These are phyloP conservation scores for Tripterygium wilfordii DNA, from an alignment of 177 flowering plant species.

Conservation along the genomic window DNA sequence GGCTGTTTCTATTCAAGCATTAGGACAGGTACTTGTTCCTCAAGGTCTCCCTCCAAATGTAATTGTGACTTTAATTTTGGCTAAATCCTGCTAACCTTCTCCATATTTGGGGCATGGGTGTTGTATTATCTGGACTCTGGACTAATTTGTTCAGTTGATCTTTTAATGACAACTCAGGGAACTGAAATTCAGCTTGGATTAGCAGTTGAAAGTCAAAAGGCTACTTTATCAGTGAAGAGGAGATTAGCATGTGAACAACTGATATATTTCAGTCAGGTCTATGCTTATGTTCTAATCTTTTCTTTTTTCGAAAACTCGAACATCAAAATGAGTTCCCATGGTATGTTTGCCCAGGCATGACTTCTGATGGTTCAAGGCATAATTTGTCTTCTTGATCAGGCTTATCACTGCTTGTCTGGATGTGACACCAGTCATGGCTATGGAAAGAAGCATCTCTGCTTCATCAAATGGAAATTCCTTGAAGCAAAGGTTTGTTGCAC, in stretches of 20 bases:
- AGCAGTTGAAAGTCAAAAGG: slow-evolving; percentile 80
- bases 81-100: too few relatives aligned
- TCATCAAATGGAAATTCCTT: slow-evolving; percentile 88
- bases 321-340: too few relatives aligned
- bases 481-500: slow-evolving; percentile 87
- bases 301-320: too few relatives aligned
- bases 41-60: too few relatives aligned
- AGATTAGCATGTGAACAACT: slow-evolving; percentile 92
- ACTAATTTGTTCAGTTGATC: too few relatives aligned
- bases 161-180: slow-evolving; percentile 46
- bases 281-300: too few relatives aligned
- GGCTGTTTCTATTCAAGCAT: slow-evolving; percentile 67
- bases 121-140: too few relatives aligned
- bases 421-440: slow-evolving; percentile 29
- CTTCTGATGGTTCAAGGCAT: too few relatives aligned
- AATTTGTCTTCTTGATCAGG: slow-evolving; percentile 53
- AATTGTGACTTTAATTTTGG: too few relatives aligned
- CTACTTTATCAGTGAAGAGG: slow-evolving; percentile 82
- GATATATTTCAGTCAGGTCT: slow-evolving; percentile 68
- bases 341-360: too few relatives aligned
- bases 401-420: slow-evolving; percentile 62
- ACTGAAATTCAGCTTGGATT: slow-evolving; percentile 89
- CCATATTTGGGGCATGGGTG: too few relatives aligned
- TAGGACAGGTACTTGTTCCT: slow-evolving; percentile 98
- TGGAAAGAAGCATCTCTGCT: slow-evolving; percentile 68